Evolutionary conservation across 1,284 basidiomycete species (phyloP), one percentile per base, ranked within the genome.

Genomic region (Leccinum brunneo-olivaceum): DNA sequence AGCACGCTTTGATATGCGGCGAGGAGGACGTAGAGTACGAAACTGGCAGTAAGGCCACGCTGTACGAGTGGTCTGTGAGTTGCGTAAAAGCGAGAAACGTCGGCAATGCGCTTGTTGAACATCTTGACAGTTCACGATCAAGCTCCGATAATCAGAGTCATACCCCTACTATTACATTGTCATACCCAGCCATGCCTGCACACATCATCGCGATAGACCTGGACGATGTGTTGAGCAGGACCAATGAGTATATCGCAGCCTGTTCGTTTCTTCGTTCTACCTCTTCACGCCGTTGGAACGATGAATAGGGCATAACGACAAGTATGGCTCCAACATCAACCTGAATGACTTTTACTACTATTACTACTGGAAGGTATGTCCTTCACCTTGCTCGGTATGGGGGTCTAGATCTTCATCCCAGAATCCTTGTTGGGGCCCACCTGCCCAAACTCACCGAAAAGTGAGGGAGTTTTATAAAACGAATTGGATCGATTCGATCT

Each of bases 211-310:
- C 83, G 4, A 69, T 87, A 30, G 86, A 89, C 65, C 64, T 88
- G 48, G 86, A 89, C 53, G 86, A 90, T 68, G 86, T 89, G 5
- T 63, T 89, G 41, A 73, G 79, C 50, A 67, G 78, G 56, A 90
- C 85, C 3, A 90, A 89, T 60, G 54, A 63, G 38, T 68, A 69
- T 12, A 74, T 88, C 10, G 76, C 79, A 5, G 63, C 77, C 36
- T 90, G 86, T 87, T 62, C 61, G 77, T 65, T 23, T 21, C 29
- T 35, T 40, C 19, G 23, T 40, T 43, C 6, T 23, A 12, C 11
- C 27, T 24, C 12, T 23, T 50, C 34, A 53, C 43, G 24, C 29
- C 1, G 28, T 45, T 28, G 36, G 33, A 12, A 11, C 25, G 5
- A 30, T 44, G 27, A 39, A 30, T 39, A 82, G 81, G 86, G 83